These are phyloP conservation scores for Aspergillus transmontanensis DNA, from an alignment of 2,329 filamentous ascomycete genomes.

Conservation along the genomic window DNA sequence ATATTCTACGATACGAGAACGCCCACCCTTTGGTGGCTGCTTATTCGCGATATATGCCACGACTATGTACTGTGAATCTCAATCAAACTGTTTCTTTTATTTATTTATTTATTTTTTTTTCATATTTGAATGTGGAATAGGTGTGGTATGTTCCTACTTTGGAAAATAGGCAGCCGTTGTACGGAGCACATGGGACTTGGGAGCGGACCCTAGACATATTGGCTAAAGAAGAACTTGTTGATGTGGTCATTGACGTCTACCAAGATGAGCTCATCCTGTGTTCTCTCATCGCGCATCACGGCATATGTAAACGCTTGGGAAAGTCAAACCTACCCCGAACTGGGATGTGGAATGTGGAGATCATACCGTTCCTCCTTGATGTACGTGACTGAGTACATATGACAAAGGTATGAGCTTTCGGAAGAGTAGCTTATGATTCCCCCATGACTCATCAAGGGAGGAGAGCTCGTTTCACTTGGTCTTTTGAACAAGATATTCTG, in stretches of 20 bases:
- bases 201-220: not conserved
- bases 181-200: not conserved
- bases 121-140: not conserved
- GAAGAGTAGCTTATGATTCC: not conserved
- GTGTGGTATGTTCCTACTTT: not conserved
- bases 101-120: not conserved
- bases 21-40: constrained; percentile 8
- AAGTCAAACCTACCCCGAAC: not conserved
- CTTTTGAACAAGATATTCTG: not conserved
- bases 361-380: not conserved
- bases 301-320: not conserved
- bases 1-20: constrained; percentile 9
- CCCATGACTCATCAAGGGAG: not conserved
- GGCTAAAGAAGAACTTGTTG: not conserved
- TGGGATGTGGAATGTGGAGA: constrained; percentile 11
- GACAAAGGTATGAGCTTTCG: constrained; percentile 3
- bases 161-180: not conserved
- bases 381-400: constrained; percentile 7
- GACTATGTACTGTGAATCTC: constrained; percentile 12
- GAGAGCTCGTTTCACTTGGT: not conserved
- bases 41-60: constrained; percentile 8
- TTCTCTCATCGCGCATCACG: too few relatives aligned
- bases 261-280: not conserved
- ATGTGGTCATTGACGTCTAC: not conserved
- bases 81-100: constrained; percentile 7